These are phyloP conservation scores for Hanseniaspora singularis DNA, from an alignment of 805 yeast species.

Conservation along the genomic window DNA sequence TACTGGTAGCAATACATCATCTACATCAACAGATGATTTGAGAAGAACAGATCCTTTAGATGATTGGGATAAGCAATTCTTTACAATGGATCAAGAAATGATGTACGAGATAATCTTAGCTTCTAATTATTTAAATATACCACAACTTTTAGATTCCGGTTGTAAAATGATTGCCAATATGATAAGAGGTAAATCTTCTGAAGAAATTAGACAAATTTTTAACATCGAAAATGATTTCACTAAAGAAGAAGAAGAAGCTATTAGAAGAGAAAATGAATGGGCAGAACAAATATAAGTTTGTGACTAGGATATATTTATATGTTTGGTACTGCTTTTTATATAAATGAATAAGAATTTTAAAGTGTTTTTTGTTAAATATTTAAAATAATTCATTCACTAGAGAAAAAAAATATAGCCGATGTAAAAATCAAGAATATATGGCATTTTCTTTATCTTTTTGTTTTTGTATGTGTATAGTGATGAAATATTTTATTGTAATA, in stretches of 20 bases:
- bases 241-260: slow-evolving; percentile 80
- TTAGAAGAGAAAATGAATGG: slow-evolving; percentile 81
- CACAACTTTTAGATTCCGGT: slow-evolving; percentile 64
- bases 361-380: too few relatives aligned
- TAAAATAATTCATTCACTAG: too few relatives aligned
- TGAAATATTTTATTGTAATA: too few relatives aligned
- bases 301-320: neutral
- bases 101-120: slow-evolving; percentile 68
- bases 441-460: too few relatives aligned
- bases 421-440: too few relatives aligned
- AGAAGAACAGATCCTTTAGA: slow-evolving; percentile 84
- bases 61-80: slow-evolving; percentile 90
- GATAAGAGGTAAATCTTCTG: slow-evolving; percentile 71
- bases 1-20: slow-evolving; percentile 10
- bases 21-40: slow-evolving; percentile 42
- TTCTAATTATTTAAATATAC: slow-evolving; percentile 67
- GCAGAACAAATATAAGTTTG: slow-evolving; percentile 51
- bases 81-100: slow-evolving; percentile 89
- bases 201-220: slow-evolving; percentile 67
- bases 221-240: slow-evolving; percentile 73
- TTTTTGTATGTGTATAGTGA: too few relatives aligned
- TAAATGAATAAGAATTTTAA: neutral
- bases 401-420: too few relatives aligned
- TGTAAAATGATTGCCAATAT: slow-evolving; percentile 74
- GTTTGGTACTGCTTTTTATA: neutral